Evolutionary conservation across 2,329 filamentous ascomycete species (phyloP).

Genomic region (Helicocarpus griseus): DNA sequence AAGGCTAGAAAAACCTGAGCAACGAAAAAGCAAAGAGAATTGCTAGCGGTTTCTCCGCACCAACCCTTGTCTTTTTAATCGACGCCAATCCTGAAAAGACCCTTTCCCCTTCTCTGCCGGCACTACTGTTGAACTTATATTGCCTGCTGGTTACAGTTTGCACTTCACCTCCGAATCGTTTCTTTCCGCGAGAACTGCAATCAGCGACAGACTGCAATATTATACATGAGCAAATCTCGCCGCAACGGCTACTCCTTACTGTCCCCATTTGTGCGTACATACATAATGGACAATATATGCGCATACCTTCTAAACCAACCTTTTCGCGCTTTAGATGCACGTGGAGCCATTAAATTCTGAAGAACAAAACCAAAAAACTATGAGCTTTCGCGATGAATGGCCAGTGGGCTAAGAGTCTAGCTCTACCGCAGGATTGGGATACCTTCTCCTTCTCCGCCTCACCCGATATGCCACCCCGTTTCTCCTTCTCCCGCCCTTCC

Average conservation of each 20-base stretch:
- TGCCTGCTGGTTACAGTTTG: no score
- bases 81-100: background rate
- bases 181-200: no score
- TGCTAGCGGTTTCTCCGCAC: background rate
- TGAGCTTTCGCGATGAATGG: constrained; percentile 2
- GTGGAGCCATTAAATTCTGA: background rate
- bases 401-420: background rate
- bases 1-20: background rate
- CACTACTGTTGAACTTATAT: no score
- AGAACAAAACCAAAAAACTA: background rate
- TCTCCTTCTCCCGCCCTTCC: constrained; percentile 25
- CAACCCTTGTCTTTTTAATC: background rate
- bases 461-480: constrained; percentile 20
- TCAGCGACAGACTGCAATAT: no score
- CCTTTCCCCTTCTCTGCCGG: background rate
- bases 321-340: background rate
- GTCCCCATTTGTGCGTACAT: background rate
- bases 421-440: background rate
- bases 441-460: constrained; percentile 26
- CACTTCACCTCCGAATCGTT: no score
- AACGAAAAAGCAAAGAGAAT: background rate
- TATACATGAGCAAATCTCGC: background rate
- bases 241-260: background rate
- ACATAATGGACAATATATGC: background rate
- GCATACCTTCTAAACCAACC: background rate